Evolutionary conservation across 1,139 yeast species (phyloP).

Genomic region (Sugiyamaella paludigena): DNA sequence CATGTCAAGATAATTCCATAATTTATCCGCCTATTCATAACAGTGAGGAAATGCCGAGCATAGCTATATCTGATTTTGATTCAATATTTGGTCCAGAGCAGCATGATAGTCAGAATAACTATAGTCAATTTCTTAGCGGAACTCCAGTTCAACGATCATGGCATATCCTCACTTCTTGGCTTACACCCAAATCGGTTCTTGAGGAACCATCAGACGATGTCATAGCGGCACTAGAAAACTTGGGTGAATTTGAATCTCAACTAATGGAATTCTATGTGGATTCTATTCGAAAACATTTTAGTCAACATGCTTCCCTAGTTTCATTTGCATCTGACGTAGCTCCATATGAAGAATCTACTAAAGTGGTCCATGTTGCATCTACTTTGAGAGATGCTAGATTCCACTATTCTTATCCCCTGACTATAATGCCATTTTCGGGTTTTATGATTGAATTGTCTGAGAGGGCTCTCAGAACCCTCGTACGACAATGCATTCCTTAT

Average conservation of each 20-base stretch:
- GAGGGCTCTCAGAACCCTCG: constrained; percentile 5
- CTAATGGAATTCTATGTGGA: constrained; percentile 20
- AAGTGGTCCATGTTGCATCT: constrained; percentile 5
- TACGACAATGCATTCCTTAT: constrained; percentile 7
- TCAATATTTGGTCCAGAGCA: constrained; percentile 3
- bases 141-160: background rate
- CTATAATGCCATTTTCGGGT: constrained; percentile 6
- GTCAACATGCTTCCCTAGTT: constrained; percentile 18
- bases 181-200: constrained; percentile 1
- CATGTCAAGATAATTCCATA: too few relatives aligned
- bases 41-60: too few relatives aligned
- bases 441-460: constrained; percentile 1
- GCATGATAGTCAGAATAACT: background rate
- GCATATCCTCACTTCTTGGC: constrained; percentile 5
- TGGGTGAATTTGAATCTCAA: constrained; percentile 14
- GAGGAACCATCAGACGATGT: constrained; percentile 19
- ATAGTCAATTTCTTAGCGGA: background rate
- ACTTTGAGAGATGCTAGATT: constrained; percentile 7
- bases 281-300: constrained; percentile 26
- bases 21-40: too few relatives aligned
- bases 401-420: constrained; percentile 6
- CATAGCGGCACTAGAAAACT: constrained; percentile 16
- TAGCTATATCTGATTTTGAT: constrained; percentile 1
- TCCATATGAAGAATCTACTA: constrained; percentile 7
- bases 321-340: background rate